phyloP scores from a whole-genome alignment of 768 basidiomycete genomes.

The Mycena vulgaris region DNA sequence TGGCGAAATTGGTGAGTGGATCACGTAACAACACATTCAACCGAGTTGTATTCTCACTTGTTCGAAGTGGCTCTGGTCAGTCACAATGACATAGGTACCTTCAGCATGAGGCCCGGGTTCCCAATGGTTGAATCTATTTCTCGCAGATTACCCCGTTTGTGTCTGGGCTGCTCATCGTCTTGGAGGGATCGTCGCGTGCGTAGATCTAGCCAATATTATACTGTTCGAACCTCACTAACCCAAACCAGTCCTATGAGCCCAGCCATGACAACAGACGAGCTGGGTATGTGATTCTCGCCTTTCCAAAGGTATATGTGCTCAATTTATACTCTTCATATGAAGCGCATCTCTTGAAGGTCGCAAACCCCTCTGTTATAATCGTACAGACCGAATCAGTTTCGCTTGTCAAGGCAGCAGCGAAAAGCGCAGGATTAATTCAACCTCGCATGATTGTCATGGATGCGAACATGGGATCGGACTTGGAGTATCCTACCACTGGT shows the following conservation, averaged over 20 bases:
- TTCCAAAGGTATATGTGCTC: neutral
- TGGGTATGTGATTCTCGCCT: neutral
- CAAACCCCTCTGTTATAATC: neutral
- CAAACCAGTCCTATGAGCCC: slow-evolving; percentile 2
- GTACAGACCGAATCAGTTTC: neutral
- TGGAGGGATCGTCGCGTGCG: neutral
- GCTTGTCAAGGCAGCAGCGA: neutral
- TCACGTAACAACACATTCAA: too few species aligned
- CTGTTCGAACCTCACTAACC: neutral
- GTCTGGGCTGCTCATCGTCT: slow-evolving; percentile 8
- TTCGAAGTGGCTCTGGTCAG: neutral
- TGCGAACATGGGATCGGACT: neutral
- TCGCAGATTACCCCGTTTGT: slow-evolving; percentile 7
- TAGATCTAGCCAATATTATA: neutral
- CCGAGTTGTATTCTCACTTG: neutral
- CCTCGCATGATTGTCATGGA: neutral
- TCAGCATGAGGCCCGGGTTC: neutral
- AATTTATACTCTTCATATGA: neutral
- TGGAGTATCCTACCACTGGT: neutral
- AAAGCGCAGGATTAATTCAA: neutral
- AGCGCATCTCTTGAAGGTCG: neutral
- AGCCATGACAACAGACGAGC: neutral
- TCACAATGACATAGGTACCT: neutral
- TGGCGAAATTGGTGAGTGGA: neutral
- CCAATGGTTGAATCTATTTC: neutral